Base-by-base conservation (phyloP, 179 eudicot genomes). In the Monotropa hypopitys region DNA sequence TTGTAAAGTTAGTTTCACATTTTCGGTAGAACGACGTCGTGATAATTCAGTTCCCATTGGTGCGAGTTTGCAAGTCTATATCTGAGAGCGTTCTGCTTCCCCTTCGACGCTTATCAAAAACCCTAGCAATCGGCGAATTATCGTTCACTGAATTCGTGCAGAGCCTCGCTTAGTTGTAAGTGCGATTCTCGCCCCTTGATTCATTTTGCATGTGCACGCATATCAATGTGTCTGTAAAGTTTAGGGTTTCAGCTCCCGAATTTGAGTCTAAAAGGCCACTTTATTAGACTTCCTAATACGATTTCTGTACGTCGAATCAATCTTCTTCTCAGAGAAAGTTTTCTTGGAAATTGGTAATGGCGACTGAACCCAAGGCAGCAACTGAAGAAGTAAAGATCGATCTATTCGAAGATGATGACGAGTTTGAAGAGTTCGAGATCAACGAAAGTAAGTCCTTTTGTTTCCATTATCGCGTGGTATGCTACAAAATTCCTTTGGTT, bases 391-490 rank as follows among this genome's bases (percentile, higher is more conserved):
- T 84, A 4, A 90, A 90, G 82, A 89, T 89, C 78, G 94, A 90
- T 81, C 85, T 90, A 15, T 90, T 90, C 69, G 94, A 90, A 56
- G 94, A 90, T 61, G 94, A 90, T 75, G 94, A 90, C 74, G 94
- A 90, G 76, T 90, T 90, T 9, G 94, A 90, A 65, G 94, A 90
- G 86, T 90, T 90, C 69, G 92, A 87, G 63, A 86, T 90, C 78
- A 88, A 81, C 70, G 85, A 82, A 74, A 89, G 93, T 89, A 32
- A 61, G 9, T 53, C 2, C 8, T 72, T 49, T 76, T 5, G 5
- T 7, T 72, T 47, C 45, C 8, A 12, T 72, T 72, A 7, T 21
- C 13, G 26, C 49, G 26, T 1, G 26, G 8, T 5, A 5, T 26
- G 18, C 42, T 4, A 2, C 0, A 5, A 3, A 0, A 33, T 15